phyloP scores from a whole-genome alignment of 164 flowering plant genomes.

The Sedum album region DNA sequence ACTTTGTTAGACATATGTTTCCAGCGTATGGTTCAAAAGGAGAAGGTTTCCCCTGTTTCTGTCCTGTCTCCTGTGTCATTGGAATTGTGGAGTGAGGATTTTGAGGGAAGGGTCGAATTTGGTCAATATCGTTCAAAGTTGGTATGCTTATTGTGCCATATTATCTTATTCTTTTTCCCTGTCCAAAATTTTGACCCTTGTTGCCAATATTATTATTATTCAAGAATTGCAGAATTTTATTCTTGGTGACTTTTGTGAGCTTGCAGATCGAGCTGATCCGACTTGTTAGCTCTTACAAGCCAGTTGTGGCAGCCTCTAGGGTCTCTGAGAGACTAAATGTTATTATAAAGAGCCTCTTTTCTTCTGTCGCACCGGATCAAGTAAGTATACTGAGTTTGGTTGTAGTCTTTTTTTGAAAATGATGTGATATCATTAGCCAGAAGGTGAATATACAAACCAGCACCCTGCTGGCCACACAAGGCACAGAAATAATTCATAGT shows the following conservation, averaged over 20 bases:
- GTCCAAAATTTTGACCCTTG: not conserved
- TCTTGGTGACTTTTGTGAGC: conserved; percentile 13
- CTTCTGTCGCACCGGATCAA: conserved; percentile 46
- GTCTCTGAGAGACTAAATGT: conserved; percentile 51
- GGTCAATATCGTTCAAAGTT: conserved; percentile 81
- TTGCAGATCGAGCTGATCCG: conserved; percentile 78
- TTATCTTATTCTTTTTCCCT: not conserved
- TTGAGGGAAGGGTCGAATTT: conserved; percentile 83
- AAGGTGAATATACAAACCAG: no score
- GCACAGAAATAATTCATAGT: not conserved
- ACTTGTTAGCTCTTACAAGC: conserved; percentile 55
- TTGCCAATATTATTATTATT: not conserved
- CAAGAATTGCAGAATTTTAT: not conserved
- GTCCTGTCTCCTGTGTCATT: conserved; percentile 39
- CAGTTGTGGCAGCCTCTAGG: conserved; percentile 55
- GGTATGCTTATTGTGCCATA: conserved; percentile 37
- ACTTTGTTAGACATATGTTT: conserved; percentile 63
- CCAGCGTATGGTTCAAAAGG: conserved; percentile 66
- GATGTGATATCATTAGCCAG: not conserved
- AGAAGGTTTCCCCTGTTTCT: conserved; percentile 43
- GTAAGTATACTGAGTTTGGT: conserved; percentile 23
- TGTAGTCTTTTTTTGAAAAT: not conserved
- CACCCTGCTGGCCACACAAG: no score
- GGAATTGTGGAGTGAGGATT: conserved; percentile 92
- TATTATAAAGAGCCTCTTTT: conserved; percentile 37